Evolutionary conservation across 2,329 filamentous ascomycete genomes (phyloP), one percentile per base, ranked within the genome.

Genomic region (Paecilomyces dactylethromorphus): DNA sequence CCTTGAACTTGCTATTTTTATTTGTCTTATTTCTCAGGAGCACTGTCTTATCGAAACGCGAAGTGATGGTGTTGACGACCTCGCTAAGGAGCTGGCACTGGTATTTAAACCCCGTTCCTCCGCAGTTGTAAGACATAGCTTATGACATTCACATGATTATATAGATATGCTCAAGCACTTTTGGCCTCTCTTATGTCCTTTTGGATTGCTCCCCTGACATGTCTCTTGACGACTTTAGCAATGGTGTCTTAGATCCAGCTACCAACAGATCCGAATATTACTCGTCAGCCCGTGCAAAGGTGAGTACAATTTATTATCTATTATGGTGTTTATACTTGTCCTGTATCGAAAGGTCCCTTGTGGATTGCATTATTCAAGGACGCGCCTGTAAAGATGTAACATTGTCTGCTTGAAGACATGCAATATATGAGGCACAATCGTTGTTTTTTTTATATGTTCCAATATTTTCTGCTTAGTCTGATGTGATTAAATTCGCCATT

Each of bases 1-100:
- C 77, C 82, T 97, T 49, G 92, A 97, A 76, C 84, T 97, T 60
- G 94, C 93, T 24, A 78, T 89, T 13, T 82, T 97, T 49, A 84
- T 97, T 55, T 92, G 89, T 70, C 83, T 97, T 56, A 82, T 92
- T 62, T 86, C 87, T 60, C 84, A 87, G 64, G 90, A 96, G 73
- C 92, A 97, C 74, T 96, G 91, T 76, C 86, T 97, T 66, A 86
- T 97, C 69, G 88, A 91, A 74, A 89, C 90, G 15, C 83, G 87
- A 2, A 72, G 78, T 3, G 77, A 83, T 35, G 77, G 79, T 56
- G 76, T 93, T 58, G 81, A 89, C 71, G 82, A 87, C 63, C 79
- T 96, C n/a, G 81, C 87, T 51, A 81, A 85, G 56, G 91, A 96
- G 73, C 78, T 96, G 22, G 82, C 84, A 62, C 77, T 94, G 69